A percentile compares a stretch with the other conserved stretches of the same genome.
phyloP scores from a whole-genome alignment of 2,329 filamentous ascomycete genomes.

The Alternaria consortialis region DNA sequence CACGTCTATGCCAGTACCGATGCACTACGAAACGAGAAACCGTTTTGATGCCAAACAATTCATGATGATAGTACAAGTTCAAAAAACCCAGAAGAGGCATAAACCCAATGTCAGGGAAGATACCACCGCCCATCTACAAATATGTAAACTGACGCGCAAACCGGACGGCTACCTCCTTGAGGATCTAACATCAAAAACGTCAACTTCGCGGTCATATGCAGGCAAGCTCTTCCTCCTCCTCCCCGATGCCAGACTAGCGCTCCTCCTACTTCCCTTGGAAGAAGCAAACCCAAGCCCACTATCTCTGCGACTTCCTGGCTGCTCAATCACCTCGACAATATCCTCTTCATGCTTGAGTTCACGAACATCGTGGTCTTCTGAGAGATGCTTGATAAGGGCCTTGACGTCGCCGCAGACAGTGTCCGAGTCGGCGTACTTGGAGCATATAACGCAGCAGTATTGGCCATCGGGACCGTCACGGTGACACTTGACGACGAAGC shows the following conservation, averaged over 20 bases:
- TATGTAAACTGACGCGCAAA: neutral
- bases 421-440: constrained; percentile 32
- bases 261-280: constrained; percentile 35
- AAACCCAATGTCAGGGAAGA: neutral
- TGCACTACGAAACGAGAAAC: neutral
- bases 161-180: constrained; percentile 19
- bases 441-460: constrained; percentile 48
- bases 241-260: constrained; percentile 35
- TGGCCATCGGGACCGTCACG: constrained; percentile 43
- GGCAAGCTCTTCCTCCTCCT: constrained; percentile 25
- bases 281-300: constrained; percentile 33
- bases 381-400: constrained; percentile 47
- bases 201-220: constrained; percentile 37
- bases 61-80: neutral
- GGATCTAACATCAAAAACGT: constrained; percentile 32
- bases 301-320: constrained; percentile 33
- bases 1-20: too few relatives aligned
- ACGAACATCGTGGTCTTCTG: constrained; percentile 41
- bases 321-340: constrained; percentile 42
- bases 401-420: constrained; percentile 50
- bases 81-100: neutral
- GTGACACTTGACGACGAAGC: constrained; percentile 51
- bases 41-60: neutral
- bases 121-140: neutral
- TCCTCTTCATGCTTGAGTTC: constrained; percentile 47